These are phyloP conservation scores for Dothideomycetes sp. DNA, from an alignment of 2,329 filamentous ascomycete species.

Conservation along the genomic window DNA sequence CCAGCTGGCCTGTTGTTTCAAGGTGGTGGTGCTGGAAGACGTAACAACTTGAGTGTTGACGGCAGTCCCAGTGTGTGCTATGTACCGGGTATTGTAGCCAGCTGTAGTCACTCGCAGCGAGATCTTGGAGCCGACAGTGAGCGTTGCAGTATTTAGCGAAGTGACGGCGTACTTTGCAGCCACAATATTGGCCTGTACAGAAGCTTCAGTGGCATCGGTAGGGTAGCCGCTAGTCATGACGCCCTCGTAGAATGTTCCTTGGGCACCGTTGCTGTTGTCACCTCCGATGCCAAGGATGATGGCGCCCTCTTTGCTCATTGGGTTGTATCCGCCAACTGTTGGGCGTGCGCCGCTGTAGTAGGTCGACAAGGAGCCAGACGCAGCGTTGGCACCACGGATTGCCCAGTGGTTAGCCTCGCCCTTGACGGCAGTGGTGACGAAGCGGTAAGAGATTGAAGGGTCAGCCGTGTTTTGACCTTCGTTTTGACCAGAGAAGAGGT, in stretches of 20 bases:
- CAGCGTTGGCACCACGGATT: slow-evolving; percentile 46
- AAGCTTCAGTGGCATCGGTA: slow-evolving; percentile 45
- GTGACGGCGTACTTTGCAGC: slow-evolving; percentile 44
- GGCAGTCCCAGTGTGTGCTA: slow-evolving; percentile 40
- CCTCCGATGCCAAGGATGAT: slow-evolving; percentile 63
- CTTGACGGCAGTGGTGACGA: slow-evolving; percentile 48
- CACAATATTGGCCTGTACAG: slow-evolving; percentile 40
- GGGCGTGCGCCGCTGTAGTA: slow-evolving; percentile 50
- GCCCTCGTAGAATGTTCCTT: slow-evolving; percentile 51
- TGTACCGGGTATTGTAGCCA: slow-evolving; percentile 42
- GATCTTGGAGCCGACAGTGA: slow-evolving; percentile 39
- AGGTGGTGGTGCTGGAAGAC: slow-evolving; percentile 36
- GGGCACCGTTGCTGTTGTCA: slow-evolving; percentile 48
- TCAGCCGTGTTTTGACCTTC: slow-evolving; percentile 38
- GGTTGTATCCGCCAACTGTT: slow-evolving; percentile 40
- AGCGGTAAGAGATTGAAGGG: slow-evolving; percentile 43
- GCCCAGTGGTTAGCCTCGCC: slow-evolving; percentile 46
- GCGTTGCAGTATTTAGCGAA: slow-evolving; percentile 38
- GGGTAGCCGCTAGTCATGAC: slow-evolving; percentile 54
- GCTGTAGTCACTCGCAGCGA: slow-evolving; percentile 46
- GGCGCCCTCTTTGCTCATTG: slow-evolving; percentile 54
- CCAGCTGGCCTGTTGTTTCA: slow-evolving; percentile 44
- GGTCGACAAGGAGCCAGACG: slow-evolving; percentile 43
- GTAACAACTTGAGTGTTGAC: slow-evolving; percentile 46
- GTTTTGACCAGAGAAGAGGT: slow-evolving; percentile 47